Evolutionary conservation across 208 protist species (phyloP), one percentile per base, ranked within the genome.

Genomic region (Crithidia expoeki): DNA sequence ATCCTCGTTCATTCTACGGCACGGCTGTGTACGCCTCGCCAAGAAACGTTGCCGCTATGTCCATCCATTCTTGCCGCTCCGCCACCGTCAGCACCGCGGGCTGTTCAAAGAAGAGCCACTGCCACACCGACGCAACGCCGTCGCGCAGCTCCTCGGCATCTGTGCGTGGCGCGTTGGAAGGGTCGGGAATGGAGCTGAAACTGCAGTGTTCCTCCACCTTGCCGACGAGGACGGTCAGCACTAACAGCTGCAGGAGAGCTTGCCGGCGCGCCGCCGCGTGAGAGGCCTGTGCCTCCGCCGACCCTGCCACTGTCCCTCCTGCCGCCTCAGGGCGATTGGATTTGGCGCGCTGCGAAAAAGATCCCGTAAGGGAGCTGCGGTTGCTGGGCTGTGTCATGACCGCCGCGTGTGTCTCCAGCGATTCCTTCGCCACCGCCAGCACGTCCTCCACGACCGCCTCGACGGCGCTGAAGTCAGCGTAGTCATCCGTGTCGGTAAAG

Each of bases 401-500:
- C 0, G 68, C 61, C 3, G 59, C 40, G 40, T 72, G 63, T 14
- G 19, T 49, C 38, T 55, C 28, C 2, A 92, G 71, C 40, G 66
- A 25, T 38, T 81, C 59, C 61, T 62, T 65, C 16, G 84, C 67
- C 0, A 46, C 57, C 4, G 49, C 77, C 30, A 88, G 51, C 27
- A 66, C 36, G 4, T 88, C 89, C 33, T 91, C 89, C n/a, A 92
- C 71, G 2, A 72, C 67, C 9, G 53, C 28, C 51, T 94, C 86
- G 12, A 94, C 44, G 1, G 66, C 62, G 40, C 77, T 81, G 57
- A 94, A 75, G 63, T 94, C 89, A 4, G 84, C 89, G 65, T 88
- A 94, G 69, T 94, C 84, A 59, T 94, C 89, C 6, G 86, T 94
- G 61, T 90, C 84, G 55, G 64, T 72, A 69, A 81, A 94, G 1